phyloP scores from a whole-genome alignment of 108 stramenopile genomes.

The Cyclotella atomus region DNA sequence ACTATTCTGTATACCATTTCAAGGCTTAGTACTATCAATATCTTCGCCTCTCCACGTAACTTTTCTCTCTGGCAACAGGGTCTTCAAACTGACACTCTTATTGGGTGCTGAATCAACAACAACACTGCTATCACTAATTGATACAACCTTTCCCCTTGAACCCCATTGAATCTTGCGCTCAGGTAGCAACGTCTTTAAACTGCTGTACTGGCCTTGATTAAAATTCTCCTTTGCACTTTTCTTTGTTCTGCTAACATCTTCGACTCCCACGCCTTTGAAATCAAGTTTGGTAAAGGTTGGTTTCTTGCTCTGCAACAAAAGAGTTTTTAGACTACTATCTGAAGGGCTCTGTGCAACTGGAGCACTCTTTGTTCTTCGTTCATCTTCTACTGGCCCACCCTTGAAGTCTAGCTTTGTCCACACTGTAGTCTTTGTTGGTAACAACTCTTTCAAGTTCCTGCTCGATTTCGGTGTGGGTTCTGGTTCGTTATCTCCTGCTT shows the following conservation, averaged over 20 bases:
- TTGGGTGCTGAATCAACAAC: neutral
- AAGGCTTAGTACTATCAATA: neutral
- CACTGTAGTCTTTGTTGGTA: conserved; percentile 19
- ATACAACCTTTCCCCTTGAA: neutral
- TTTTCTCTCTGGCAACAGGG: conserved; percentile 24
- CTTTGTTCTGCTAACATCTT: conserved; percentile 31
- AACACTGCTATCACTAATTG: neutral
- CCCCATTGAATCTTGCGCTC: conserved; percentile 19
- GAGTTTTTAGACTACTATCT: conserved; percentile 14
- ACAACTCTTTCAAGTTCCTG: conserved; percentile 22
- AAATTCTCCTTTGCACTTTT: neutral
- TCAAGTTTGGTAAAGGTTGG: conserved; percentile 38
- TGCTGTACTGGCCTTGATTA: conserved; percentile 30
- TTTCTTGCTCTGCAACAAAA: conserved; percentile 16
- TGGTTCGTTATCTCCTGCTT: neutral
- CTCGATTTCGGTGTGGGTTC: neutral
- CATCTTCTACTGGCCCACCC: conserved; percentile 32
- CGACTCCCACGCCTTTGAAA: conserved; percentile 30
- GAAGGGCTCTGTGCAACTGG: neutral
- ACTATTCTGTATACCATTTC: neutral
- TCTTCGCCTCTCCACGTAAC: conserved; percentile 9
- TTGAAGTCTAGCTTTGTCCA: conserved; percentile 47
- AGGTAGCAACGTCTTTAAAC: conserved; percentile 25
- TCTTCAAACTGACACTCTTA: conserved; percentile 14
- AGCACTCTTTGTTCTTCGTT: conserved; percentile 26